A percentile compares a stretch with the other conserved stretches of the same genome.
phyloP scores from a whole-genome alignment of 352 stramenopile species.

The Phytophthora idaei region DNA sequence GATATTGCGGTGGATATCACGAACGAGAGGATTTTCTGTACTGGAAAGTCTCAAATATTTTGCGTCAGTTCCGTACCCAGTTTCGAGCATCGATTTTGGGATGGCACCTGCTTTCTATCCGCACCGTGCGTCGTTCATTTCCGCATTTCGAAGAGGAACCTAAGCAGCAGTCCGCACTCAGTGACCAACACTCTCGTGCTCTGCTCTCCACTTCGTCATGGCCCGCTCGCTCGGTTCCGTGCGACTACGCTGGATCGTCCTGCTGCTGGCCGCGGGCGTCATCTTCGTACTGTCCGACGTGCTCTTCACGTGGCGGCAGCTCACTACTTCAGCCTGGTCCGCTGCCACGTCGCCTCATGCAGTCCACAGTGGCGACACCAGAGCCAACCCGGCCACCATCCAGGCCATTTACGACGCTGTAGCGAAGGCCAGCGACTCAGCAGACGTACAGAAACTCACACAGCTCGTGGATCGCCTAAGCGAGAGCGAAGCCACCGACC shows the following conservation, averaged over 20 bases:
- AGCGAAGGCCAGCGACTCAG: conserved; percentile 27
- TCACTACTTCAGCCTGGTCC: conserved; percentile 14
- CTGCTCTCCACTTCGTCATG: conserved; percentile 15
- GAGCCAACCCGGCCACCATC: conserved; percentile 15
- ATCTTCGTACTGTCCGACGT: conserved; percentile 41
- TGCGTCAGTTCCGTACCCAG: not conserved
- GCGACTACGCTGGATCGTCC: conserved; percentile 37
- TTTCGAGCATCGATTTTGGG: not conserved
- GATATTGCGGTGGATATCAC: too few relatives aligned
- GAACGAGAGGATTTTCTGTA: too few relatives aligned
- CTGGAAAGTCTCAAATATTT: not conserved
- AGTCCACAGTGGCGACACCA: conserved; percentile 3
- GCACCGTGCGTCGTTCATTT: conserved; percentile 12
- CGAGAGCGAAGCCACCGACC: conserved; percentile 27
- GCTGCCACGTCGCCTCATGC: not conserved
- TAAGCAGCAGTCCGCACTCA: not conserved
- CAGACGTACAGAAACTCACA: conserved; percentile 22
- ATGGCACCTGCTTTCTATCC: not conserved
- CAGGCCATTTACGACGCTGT: conserved; percentile 32
- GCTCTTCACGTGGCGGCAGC: conserved; percentile 39
- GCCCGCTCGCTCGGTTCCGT: conserved; percentile 14
- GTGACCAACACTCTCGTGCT: conserved; percentile 23
- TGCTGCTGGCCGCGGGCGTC: conserved; percentile 32
- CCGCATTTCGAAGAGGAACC: conserved; percentile 10
- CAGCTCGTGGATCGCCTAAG: conserved; percentile 35